Percentiles rank a stretch among this genome's conserved stretches.
phyloP scores from a whole-genome alignment of 2,329 filamentous ascomycete species.

The Nemania sp. region DNA sequence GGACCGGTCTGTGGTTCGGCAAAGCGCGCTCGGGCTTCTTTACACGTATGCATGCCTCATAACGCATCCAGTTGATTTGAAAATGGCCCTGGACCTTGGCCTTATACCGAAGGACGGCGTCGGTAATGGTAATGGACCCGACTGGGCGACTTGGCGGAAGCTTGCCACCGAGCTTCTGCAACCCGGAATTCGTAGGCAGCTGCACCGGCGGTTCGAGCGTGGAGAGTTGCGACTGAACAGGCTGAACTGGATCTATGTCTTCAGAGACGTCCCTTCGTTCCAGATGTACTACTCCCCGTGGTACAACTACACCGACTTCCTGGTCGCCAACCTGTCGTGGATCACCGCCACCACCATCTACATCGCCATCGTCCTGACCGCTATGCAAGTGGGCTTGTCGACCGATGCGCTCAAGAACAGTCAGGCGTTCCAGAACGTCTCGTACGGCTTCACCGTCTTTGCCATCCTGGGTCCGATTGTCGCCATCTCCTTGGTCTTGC shows the following conservation, averaged over 20 bases:
- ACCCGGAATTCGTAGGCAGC: background rate
- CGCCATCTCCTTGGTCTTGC: background rate
- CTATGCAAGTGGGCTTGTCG: constrained; percentile 53
- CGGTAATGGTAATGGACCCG: background rate
- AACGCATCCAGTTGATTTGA: background rate
- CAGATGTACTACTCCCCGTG: background rate
- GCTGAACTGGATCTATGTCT: background rate
- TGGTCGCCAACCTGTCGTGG: background rate
- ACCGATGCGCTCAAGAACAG: constrained; percentile 41
- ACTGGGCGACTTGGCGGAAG: constrained; percentile 1
- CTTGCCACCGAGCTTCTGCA: background rate
- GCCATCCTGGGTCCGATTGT: background rate
- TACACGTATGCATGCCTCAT: constrained; percentile 1
- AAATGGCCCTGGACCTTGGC: background rate
- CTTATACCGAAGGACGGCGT: background rate
- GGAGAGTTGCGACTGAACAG: background rate
- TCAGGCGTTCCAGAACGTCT: constrained; percentile 45
- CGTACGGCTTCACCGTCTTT: constrained; percentile 42
- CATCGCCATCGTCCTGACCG: constrained; percentile 49
- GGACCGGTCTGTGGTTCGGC: background rate
- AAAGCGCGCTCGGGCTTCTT: background rate
- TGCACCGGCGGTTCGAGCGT: background rate
- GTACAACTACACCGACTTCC: background rate
- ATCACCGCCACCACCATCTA: constrained; percentile 46
- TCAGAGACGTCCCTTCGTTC: background rate